Percentiles rank a stretch among this genome's conserved stretches.
Evolutionary conservation across 345 rosid species (phyloP).

Genomic region (Gossypium rotundifolium): DNA sequence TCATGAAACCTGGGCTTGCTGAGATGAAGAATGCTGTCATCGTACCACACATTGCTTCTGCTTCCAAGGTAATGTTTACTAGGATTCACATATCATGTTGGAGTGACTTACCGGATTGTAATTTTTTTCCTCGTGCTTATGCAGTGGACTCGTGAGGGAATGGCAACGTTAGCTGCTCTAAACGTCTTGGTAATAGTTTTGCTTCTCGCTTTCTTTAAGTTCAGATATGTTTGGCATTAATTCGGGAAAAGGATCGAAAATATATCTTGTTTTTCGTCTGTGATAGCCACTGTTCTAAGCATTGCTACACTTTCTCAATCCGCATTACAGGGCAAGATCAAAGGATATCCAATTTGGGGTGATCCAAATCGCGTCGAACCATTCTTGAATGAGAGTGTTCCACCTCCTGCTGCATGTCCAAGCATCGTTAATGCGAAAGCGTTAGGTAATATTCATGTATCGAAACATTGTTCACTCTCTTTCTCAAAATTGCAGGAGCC

Average conservation of each 20-base stretch:
- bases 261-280: neutral
- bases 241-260: neutral
- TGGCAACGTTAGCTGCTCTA: slow-evolving; percentile 91
- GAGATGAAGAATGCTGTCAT: slow-evolving; percentile 87
- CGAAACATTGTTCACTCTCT: neutral
- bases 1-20: slow-evolving; percentile 94
- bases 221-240: neutral
- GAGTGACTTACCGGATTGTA: neutral
- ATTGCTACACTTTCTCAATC: neutral
- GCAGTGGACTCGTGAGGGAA: slow-evolving; percentile 99
- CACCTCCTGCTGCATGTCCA: slow-evolving; percentile 80
- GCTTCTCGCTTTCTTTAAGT: neutral
- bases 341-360: slow-evolving; percentile 85
- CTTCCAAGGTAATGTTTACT: slow-evolving; percentile 68
- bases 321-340: slow-evolving; percentile 62
- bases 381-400: slow-evolving; percentile 66
- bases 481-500: neutral
- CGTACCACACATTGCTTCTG: slow-evolving; percentile 96
- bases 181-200: slow-evolving; percentile 64
- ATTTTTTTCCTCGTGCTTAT: neutral
- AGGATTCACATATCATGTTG: neutral
- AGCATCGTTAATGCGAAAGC: slow-evolving; percentile 90
- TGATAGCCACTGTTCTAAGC: neutral
- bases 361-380: slow-evolving; percentile 74
- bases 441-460: slow-evolving; percentile 36